Percentiles rank a stretch among this genome's conserved stretches.
phyloP scores from a whole-genome alignment of 2,329 filamentous ascomycete species.

The Botrytis medusae region DNA sequence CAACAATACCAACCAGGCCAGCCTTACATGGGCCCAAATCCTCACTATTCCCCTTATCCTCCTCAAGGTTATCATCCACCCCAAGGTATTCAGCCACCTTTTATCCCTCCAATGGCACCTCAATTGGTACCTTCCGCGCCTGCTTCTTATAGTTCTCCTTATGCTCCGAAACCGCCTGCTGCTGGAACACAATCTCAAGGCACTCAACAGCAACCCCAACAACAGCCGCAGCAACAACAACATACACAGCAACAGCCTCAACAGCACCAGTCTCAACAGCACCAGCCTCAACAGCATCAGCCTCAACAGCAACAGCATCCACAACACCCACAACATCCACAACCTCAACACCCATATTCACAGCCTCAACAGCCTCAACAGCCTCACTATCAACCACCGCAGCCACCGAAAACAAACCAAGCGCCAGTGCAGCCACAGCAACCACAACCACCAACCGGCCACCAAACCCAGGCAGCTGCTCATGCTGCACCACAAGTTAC shows the following conservation, averaged over 20 bases:
- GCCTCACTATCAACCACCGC: conserved; percentile 22
- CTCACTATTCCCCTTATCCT: conserved; percentile 22
- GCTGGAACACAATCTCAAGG: conserved; percentile 19
- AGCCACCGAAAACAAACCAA: conserved; percentile 16
- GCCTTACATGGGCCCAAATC: conserved; percentile 29
- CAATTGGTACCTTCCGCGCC: conserved; percentile 28
- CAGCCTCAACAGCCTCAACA: conserved; percentile 4
- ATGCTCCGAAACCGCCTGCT: conserved; percentile 37
- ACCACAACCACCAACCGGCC: conserved; percentile 5
- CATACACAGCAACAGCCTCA: conserved; percentile 18
- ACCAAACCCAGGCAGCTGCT: conserved; percentile 8
- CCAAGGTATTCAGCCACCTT: conserved; percentile 23
- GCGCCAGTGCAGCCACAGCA: neutral
- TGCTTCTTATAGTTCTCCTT: conserved; percentile 40
- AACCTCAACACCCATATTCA: conserved; percentile 18
- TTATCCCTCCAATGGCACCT: conserved; percentile 30
- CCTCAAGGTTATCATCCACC: conserved; percentile 20
- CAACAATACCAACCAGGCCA: conserved; percentile 30
- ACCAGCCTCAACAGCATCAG: conserved; percentile 4
- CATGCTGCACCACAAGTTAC: neutral
- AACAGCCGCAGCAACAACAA: conserved; percentile 20
- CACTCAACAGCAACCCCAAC: conserved; percentile 22
- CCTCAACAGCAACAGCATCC: neutral
- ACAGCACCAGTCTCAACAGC: conserved; percentile 6
- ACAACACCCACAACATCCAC: conserved; percentile 21